Base-by-base conservation (phyloP, 257 asterid species). In the Orobanche coerulescens region DNA sequence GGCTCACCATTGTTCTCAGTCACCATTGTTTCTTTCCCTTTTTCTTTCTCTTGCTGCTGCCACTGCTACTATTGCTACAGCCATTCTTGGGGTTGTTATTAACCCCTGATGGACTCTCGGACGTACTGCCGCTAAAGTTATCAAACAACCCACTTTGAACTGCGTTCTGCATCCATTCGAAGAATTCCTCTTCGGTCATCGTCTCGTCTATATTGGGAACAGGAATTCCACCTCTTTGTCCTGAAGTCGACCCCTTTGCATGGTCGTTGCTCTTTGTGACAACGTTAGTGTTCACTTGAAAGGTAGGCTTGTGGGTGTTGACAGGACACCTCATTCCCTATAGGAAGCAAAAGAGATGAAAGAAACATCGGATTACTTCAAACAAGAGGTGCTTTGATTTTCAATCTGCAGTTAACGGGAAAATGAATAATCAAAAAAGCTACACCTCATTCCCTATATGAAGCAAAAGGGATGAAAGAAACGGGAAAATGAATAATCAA, bases 271-370 rank as follows among this genome's bases (percentile, higher is more conserved):
- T 83, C 76, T 80, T 93, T 48, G 91, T 58, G 51, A 80, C 84
- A 10, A 81, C 69, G 62, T 76, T 84, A 2, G 98, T 71, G 80
- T 89, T 93, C 10, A 89, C 93, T 13, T 89, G 98, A 79, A 93
- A 93, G 70, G 84, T 75, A 0, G 98, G 88, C 77, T 84, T 93
- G 90, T 93, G 98, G 39, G 91, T 79, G 69, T 86, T 89, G 23
- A 59, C 95, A 0, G 84, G 80, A 55, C 96, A 86, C 67, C 95
- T 84, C 98, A 93, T 82, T 63, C 95, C 98, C 98, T 93, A 68
- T 48, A 61, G 4, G 9, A 47, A 47, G 0, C 2, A 9, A 20
- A 2, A 47, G 6, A 18, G 23, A 42, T 42, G 22, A 43, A n/a
- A n/a, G n/a, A n/a, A n/a, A n/a, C n/a, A n/a, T n/a, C n/a, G n/a